Conservation (phyloP, 129 eudicot species). For the Heracleum sosnowskyi region DNA sequence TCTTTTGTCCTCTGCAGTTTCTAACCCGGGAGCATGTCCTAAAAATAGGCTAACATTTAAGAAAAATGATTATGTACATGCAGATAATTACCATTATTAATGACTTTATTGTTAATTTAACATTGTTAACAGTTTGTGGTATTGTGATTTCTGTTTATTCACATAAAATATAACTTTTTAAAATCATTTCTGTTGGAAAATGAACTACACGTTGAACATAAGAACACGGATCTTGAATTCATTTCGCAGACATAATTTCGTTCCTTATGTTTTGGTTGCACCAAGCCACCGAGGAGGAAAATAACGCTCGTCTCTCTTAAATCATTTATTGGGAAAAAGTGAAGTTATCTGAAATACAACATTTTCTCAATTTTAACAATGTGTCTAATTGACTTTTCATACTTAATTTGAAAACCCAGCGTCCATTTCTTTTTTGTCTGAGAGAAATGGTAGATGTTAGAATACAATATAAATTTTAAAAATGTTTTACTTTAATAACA, state of each 20-base stretch:
- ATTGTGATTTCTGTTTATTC: background rate
- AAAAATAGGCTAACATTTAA: no score
- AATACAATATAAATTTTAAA: no score
- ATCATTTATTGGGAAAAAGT: background rate
- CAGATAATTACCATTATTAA: background rate
- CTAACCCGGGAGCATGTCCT: no score
- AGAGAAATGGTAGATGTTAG: no score
- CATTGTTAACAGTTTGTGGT: background rate
- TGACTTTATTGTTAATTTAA: background rate
- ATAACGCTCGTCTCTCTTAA: background rate
- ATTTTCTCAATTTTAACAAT: no score
- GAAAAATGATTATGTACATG: no score
- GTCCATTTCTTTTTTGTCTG: no score
- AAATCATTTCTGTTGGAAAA: background rate
- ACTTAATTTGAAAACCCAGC: no score
- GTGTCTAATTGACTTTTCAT: no score
- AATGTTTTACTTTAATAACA: no score
- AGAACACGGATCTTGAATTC: background rate
- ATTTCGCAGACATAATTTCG: background rate
- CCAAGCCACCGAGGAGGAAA: background rate
- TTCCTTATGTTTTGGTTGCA: background rate
- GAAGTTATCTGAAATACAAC: background rate
- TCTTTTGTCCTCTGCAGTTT: no score
- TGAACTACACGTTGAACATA: background rate
- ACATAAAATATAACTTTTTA: background rate